Evolutionary conservation across 331 rosid genomes (phyloP), one percentile per base, ranked within the genome.

Genomic region (Erythrophleum ivorense): DNA sequence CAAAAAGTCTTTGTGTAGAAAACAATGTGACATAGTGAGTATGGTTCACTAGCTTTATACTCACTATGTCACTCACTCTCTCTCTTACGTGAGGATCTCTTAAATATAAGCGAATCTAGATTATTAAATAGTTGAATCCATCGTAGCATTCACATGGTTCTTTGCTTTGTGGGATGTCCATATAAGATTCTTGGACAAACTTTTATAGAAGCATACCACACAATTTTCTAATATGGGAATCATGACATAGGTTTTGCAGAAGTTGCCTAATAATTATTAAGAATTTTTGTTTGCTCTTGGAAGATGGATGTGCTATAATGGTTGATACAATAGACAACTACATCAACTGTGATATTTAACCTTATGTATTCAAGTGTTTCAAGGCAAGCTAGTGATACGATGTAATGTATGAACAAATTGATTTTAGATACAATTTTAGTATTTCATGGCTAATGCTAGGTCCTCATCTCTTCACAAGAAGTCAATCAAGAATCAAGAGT

Each of bases 201-300:
- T 12, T 76, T 76, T 45, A 59, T 76, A 71, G 71, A 11, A 76
- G 71, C 71, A 41, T 76, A 76, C 40, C 71, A 76, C 46, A 76
- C 79, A 0, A 71, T 76, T n/a, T n/a, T n/a, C n/a, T n/a, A n/a
- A n/a, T n/a, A n/a, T n/a, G n/a, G n/a, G n/a, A n/a, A n/a, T n/a
- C n/a, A n/a, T n/a, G n/a, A n/a, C n/a, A n/a, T n/a, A n/a, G n/a
- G n/a, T n/a, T n/a, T n/a, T n/a, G n/a, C 80, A 76, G 80, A 59
- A 60, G 80, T 58, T 34, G 71, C 58, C 1, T 59, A 41, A 57
- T 19, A 29, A 58, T 10, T 57, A 29, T 71, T 49, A 48, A 12
- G 18, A 38, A n/a, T 24, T 43, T 43, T 43, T 7, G 3, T 16
- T 18, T 34, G 65, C 29, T 9, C 9, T 73, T 29, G 65, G 15